Base-by-base conservation (phyloP, 2,329 filamentous ascomycete species). In the Cladosporium sp. region DNA sequence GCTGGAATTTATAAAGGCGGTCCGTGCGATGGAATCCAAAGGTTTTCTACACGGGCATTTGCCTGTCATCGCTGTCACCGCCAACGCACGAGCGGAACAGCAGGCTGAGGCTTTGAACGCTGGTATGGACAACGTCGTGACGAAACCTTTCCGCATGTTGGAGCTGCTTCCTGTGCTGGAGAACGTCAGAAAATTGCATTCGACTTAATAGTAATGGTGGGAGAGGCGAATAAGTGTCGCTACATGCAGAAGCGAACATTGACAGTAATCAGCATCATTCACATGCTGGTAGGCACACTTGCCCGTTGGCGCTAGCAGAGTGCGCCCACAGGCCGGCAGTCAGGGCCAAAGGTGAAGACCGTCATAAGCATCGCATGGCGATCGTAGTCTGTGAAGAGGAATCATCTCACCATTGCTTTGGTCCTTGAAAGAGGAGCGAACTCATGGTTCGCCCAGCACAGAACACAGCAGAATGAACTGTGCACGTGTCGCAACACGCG, bases 111-210 rank as follows among this genome's bases (percentile, higher is more conserved):
- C 88, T 56, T 83, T 88, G 67, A 78, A 81, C 51, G 85, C 86
- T 22, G 88, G 88, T 32, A 89, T 91, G 75, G 86, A 91, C 70
- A 86, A 87, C 71, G 84, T 91, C 42, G 88, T 93, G 35, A 86
- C 87, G 1, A 93, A 93, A 68, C 89, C 90, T 3, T 93, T 92
- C 68, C 57, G 61, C 51, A 60, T 66, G 40, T 53, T 62, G 28
- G 62, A 64, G 6, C 36, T 66, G 32, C 56, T 64, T 10, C 56
- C 34, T 15, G 48, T 60, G 56, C 60, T 65, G 7, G 58, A 63
- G 55, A 53, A 56, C 28, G 60, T 62, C 32, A 50, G 34, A 20
- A 22, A 50, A 13, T 20, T 37, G 28, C 19, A 24, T 19, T 5
- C 7, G 9, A 24, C 20, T 25, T 37, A 32, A 32, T 39, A 15